Evolutionary conservation across 139 green algal species (phyloP).

Genomic region (Zygnema circumcarinatum): DNA sequence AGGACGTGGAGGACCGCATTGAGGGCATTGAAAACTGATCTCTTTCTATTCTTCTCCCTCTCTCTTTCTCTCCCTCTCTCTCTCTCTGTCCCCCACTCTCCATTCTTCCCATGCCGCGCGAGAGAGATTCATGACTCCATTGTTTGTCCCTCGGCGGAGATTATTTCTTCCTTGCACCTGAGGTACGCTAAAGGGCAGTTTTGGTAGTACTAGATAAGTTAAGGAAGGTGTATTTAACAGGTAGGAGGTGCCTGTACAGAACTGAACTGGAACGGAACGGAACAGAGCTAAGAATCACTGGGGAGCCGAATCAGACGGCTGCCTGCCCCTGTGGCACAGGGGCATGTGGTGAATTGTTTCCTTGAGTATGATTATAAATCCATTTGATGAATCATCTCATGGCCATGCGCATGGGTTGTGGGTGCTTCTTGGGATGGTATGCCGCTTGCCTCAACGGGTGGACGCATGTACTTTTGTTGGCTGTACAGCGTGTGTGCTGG

Average conservation of each 20-base stretch:
- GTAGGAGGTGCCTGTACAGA: not conserved
- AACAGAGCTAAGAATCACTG: not conserved
- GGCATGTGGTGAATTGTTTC: not conserved
- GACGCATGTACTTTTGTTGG: too few relatives aligned
- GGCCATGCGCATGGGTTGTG: not conserved
- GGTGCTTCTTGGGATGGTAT: not conserved
- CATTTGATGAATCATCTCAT: not conserved
- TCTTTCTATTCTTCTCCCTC: too few relatives aligned
- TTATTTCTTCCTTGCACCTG: not conserved
- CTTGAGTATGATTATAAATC: not conserved
- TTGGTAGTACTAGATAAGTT: not conserved
- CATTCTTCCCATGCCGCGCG: not conserved
- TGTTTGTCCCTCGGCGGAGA: not conserved
- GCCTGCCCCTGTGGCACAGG: not conserved
- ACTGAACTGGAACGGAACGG: too few relatives aligned
- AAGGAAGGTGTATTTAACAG: not conserved
- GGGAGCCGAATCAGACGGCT: not conserved
- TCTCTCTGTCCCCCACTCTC: too few relatives aligned
- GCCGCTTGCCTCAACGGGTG: too few relatives aligned
- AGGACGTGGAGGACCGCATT: slow-evolving; percentile 94
- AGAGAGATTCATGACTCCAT: not conserved
- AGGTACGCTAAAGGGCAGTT: too few relatives aligned
- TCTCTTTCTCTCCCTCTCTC: too few relatives aligned
- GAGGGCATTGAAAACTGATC: slow-evolving; percentile 91
- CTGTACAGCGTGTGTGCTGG: too few relatives aligned